These are phyloP conservation scores for Sporothrix curviconia DNA, from an alignment of 2,329 filamentous ascomycete species.

Conservation along the genomic window DNA sequence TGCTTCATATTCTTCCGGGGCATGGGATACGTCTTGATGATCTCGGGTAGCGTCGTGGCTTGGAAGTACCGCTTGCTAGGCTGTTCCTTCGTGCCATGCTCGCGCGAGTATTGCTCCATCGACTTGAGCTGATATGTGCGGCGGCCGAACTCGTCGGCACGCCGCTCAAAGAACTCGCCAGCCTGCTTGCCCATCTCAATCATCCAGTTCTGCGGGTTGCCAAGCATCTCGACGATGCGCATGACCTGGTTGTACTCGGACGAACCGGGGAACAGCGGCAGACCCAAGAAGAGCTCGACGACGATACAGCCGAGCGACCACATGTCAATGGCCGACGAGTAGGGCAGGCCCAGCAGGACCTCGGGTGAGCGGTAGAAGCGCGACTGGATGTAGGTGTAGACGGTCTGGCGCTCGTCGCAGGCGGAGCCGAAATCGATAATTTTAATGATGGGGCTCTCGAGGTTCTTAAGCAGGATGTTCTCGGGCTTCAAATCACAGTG, in stretches of 20 bases:
- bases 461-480: constrained; percentile 94
- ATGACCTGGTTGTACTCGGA: constrained; percentile 99
- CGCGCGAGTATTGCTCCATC: constrained; percentile 95
- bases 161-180: constrained; percentile 93
- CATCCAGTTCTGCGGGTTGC: constrained; percentile 97
- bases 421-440: constrained; percentile 99
- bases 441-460: constrained; percentile 98
- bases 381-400: constrained; percentile 98
- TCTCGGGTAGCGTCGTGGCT: constrained; percentile 86
- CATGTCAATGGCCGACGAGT: constrained; percentile 99
- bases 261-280: constrained; percentile 91
- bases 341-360: constrained; percentile 88
- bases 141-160: constrained; percentile 82
- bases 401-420: constrained; percentile 95
- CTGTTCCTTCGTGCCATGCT: constrained; percentile 94
- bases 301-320: constrained; percentile 99
- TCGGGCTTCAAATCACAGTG: constrained; percentile 98
- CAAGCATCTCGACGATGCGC: constrained; percentile 95
- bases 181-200: constrained; percentile 97
- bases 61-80: constrained; percentile 99
- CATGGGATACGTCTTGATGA: constrained; percentile 97
- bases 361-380: constrained; percentile 96
- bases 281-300: constrained; percentile 89
- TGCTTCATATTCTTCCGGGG: constrained; percentile 99
- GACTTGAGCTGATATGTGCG: constrained; percentile 88